A percentile compares a stretch with the other conserved stretches of the same genome.
Conservation (phyloP, 208 protist genomes). For the Zelonia costaricensis region DNA sequence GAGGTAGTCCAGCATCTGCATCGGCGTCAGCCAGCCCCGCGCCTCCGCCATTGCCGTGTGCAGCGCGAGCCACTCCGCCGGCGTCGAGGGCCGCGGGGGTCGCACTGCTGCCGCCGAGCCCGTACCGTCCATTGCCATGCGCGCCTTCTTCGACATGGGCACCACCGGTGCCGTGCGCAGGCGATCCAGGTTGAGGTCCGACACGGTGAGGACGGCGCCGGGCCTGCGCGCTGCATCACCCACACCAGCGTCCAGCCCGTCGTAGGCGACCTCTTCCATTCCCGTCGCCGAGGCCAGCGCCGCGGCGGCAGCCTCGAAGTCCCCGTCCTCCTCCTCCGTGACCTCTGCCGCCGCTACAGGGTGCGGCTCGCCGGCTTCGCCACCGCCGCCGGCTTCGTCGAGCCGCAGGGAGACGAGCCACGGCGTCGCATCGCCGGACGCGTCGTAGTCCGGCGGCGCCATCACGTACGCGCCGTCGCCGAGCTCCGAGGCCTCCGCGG, state of each 20-base stretch:
- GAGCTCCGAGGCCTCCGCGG: neutral
- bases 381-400: slow-evolving; percentile 39
- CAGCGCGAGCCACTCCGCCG: slow-evolving; percentile 30
- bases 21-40: slow-evolving; percentile 57
- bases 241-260: slow-evolving; percentile 4
- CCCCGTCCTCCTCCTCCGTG: neutral
- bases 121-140: neutral
- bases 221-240: no score
- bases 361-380: no score
- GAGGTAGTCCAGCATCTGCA: slow-evolving; percentile 73
- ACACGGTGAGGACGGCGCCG: no score
- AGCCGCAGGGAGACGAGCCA: slow-evolving; percentile 55
- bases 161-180: neutral
- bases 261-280: slow-evolving; percentile 23
- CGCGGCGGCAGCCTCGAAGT: neutral
- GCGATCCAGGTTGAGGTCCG: no score
- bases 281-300: slow-evolving; percentile 9
- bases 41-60: slow-evolving; percentile 68
- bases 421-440: slow-evolving; percentile 12
- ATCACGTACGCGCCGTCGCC: slow-evolving; percentile 14
- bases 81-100: slow-evolving; percentile 5
- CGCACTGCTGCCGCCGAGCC: neutral
- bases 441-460: slow-evolving; percentile 11
- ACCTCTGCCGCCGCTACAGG: neutral
- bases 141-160: slow-evolving; percentile 3